Percentiles rank a stretch among this genome's conserved stretches.
Conservation (phyloP, 768 basidiomycete species). For the Cubamyces sp. region DNA sequence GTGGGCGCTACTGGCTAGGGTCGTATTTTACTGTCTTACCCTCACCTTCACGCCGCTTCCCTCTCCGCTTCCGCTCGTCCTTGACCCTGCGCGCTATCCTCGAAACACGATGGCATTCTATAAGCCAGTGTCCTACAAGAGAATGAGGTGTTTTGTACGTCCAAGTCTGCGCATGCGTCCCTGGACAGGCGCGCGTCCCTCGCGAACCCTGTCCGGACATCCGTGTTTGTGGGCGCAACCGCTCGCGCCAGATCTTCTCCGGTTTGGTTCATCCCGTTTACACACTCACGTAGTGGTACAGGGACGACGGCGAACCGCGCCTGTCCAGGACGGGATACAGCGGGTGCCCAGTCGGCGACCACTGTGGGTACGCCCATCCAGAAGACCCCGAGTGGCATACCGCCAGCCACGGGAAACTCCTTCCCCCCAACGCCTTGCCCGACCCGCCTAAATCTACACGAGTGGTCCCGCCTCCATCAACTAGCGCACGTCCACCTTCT, state of each 20-base stretch:
- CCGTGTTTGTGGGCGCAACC: neutral
- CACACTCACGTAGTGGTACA: constrained; percentile 21
- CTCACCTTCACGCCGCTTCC: too few relatives aligned
- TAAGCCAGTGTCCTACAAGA: too few relatives aligned
- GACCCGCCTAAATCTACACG: neutral
- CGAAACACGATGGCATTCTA: too few relatives aligned
- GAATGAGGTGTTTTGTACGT: too few relatives aligned
- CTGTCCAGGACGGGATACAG: neutral
- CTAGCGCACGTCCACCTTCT: neutral
- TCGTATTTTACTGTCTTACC: too few relatives aligned
- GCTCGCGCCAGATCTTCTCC: neutral
- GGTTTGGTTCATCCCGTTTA: constrained; percentile 1
- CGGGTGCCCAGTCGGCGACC: constrained; percentile 9
- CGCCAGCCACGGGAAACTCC: neutral
- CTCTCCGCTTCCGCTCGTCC: too few relatives aligned
- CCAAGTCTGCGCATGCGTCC: neutral
- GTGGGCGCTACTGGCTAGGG: too few relatives aligned
- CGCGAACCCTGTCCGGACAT: neutral
- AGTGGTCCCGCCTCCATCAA: neutral
- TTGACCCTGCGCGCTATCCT: too few relatives aligned
- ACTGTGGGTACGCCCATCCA: constrained; percentile 29
- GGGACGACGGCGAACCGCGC: constrained; percentile 23
- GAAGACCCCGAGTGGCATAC: constrained; percentile 23
- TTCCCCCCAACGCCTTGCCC: neutral
- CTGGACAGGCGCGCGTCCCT: neutral